Evolutionary conservation across 148 eudicot species (phyloP), one percentile per base, ranked within the genome.

Genomic region (Chenopodium formosanum): DNA sequence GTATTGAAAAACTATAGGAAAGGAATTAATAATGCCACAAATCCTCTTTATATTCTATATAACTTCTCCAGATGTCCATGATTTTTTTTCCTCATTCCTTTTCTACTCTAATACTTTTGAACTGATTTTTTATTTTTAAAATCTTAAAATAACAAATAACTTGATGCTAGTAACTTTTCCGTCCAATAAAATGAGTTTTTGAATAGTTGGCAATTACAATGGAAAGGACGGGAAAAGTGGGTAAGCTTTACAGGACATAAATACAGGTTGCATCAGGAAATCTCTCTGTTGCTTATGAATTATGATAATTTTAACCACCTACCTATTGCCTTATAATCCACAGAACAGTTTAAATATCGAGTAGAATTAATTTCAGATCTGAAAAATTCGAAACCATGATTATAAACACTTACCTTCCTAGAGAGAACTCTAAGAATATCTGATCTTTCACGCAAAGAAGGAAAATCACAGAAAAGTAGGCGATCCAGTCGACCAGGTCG

Each of bases 401-500:
- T 16, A 31, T 2, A 34, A 1, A 6, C n/a, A 72, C 69, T 75
- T 81, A 95, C 98, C 96, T 93, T 92, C 79, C 91, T 90, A 50
- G 99, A 92, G 76, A 94, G 98, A 80, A 91, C 97, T 81, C 64
- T 84, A 62, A 96, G 95, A 81, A 96, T 94, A 86, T 96, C 98
- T 85, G 89, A 84, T 84, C 99, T 90, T 84, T 92, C 99, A 56
- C 82, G 84, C 80, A 74, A 73, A 72, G 93, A 90, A 64, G 99
- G 99, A 62, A 96, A 96, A 87, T 96, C 98, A 82, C 99, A 96
- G 75, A 96, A 94, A 81, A 96, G 92, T 82, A 94, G 95, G 47
- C 98, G 93, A 83, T 96, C 99, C 79, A 96, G 87, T 84, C 99
- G 88, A 76, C 99, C 99, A 84, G 99, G 99, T 79, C 98, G 92